These are phyloP conservation scores for Xylaria polymorpha DNA, from an alignment of 2,329 filamentous ascomycete species.

Conservation along the genomic window DNA sequence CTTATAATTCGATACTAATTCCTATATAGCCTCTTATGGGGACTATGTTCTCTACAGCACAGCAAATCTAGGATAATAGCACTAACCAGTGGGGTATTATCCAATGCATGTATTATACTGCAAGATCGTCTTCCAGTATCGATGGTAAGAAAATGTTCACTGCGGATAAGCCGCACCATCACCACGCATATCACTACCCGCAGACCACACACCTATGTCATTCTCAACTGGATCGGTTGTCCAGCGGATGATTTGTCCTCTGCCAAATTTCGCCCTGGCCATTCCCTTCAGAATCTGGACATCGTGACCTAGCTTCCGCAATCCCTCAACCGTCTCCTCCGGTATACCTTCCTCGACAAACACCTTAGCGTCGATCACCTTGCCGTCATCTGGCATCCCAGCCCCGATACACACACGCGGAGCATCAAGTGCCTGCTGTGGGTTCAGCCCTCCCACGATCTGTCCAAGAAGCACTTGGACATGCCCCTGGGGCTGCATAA, in stretches of 20 bases:
- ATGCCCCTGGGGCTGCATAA: conserved; percentile 98
- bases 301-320: conserved; percentile 78
- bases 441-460: conserved; percentile 81
- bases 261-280: conserved; percentile 77
- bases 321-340: conserved; percentile 71
- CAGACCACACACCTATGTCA: conserved; percentile 80
- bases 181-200: conserved; percentile 86
- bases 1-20: neutral
- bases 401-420: conserved; percentile 90
- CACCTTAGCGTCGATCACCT: conserved; percentile 67
- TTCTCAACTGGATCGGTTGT: conserved; percentile 74
- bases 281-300: conserved; percentile 75
- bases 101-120: neutral
- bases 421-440: conserved; percentile 89
- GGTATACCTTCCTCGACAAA: conserved; percentile 86
- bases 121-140: neutral
- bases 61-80: neutral
- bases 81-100: neutral
- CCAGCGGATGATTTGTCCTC: conserved; percentile 86
- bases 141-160: conserved; percentile 40
- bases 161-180: conserved; percentile 77
- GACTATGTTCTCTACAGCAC: neutral
- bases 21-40: neutral
- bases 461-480: conserved; percentile 93
- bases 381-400: conserved; percentile 69